A percentile compares a stretch with the other conserved stretches of the same genome.
Conservation (phyloP, 371 early-diverging fungal genomes). For the Rhizopus microsporus region DNA sequence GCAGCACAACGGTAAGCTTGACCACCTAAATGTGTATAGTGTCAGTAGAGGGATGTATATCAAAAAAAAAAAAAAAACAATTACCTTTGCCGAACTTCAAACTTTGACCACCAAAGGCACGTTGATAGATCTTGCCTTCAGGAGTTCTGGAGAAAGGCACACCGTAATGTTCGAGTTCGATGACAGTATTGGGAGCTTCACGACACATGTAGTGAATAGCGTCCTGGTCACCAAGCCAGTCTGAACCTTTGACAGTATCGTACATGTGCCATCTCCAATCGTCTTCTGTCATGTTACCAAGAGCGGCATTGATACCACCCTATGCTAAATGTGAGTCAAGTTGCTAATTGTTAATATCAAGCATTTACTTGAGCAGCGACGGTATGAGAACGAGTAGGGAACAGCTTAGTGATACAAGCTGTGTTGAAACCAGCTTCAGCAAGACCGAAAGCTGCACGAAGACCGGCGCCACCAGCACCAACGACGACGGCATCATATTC, state of each 20-base stretch:
- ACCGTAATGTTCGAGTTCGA: slow-evolving; percentile 98
- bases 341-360: neutral
- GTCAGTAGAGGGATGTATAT: neutral
- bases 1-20: slow-evolving; percentile 98
- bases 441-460: slow-evolving; percentile 97
- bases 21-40: slow-evolving; percentile 61
- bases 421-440: slow-evolving; percentile 97
- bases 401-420: slow-evolving; percentile 98
- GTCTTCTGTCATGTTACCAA: slow-evolving; percentile 98
- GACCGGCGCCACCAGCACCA: slow-evolving; percentile 98
- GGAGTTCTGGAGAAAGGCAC: slow-evolving; percentile 97
- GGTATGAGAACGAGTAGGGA: slow-evolving; percentile 98
- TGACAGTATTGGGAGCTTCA: slow-evolving; percentile 94
- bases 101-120: slow-evolving; percentile 97
- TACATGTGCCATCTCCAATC: slow-evolving; percentile 99
- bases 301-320: slow-evolving; percentile 99
- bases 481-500: slow-evolving; percentile 97
- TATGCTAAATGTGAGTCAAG: slow-evolving; percentile 11
- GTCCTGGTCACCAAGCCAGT: slow-evolving; percentile 98
- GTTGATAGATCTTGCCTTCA: slow-evolving; percentile 97
- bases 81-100: slow-evolving; percentile 84
- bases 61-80: neutral
- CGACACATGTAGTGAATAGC: slow-evolving; percentile 99
- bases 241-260: slow-evolving; percentile 98
- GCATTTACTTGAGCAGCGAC: slow-evolving; percentile 90